A percentile compares a stretch with the other conserved stretches of the same genome.
These are phyloP conservation scores for Rhododendron vialii DNA, from an alignment of 148 eudicot genomes.

Conservation along the genomic window DNA sequence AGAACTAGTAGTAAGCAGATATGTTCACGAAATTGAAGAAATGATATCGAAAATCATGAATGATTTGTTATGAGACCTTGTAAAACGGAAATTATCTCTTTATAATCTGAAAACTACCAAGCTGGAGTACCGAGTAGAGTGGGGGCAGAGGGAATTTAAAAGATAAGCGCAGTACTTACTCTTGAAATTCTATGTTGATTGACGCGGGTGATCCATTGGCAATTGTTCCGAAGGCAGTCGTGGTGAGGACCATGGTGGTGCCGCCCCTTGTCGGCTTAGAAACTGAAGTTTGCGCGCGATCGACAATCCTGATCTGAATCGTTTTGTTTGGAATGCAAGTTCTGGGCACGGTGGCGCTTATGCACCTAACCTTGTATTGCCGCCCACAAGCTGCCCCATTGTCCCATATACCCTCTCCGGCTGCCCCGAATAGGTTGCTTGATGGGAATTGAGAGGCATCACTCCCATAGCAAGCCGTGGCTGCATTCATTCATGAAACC, in stretches of 20 bases:
- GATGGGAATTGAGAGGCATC: slow-evolving; percentile 37
- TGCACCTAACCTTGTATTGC: slow-evolving; percentile 51
- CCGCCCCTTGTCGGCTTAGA: slow-evolving; percentile 30
- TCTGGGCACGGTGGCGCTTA: slow-evolving; percentile 27
- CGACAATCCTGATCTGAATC: slow-evolving; percentile 5
- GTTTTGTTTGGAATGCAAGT: slow-evolving; percentile 32
- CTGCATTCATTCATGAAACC: neutral
- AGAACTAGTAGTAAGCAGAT: neutral
- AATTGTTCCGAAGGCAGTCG: slow-evolving; percentile 32
- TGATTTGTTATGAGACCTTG: too few relatives aligned
- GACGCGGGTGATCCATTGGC: slow-evolving; percentile 21
- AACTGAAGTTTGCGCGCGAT: slow-evolving; percentile 7
- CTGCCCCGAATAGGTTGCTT: slow-evolving; percentile 56
- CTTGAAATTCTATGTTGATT: slow-evolving; percentile 24
- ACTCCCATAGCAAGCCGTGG: neutral
- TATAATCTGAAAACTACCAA: too few relatives aligned
- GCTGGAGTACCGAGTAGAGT: too few relatives aligned
- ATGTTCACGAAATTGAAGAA: neutral
- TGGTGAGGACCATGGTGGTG: slow-evolving; percentile 39
- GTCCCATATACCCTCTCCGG: slow-evolving; percentile 68
- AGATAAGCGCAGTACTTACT: neutral
- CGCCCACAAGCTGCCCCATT: slow-evolving; percentile 71
- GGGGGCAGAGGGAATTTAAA: neutral
- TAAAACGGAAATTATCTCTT: too few relatives aligned
- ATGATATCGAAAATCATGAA: too few relatives aligned